Percentiles rank a stretch among this genome's conserved stretches.
These are phyloP conservation scores for Histomonas meleagridis DNA, from an alignment of 208 protist species.

Conservation along the genomic window DNA sequence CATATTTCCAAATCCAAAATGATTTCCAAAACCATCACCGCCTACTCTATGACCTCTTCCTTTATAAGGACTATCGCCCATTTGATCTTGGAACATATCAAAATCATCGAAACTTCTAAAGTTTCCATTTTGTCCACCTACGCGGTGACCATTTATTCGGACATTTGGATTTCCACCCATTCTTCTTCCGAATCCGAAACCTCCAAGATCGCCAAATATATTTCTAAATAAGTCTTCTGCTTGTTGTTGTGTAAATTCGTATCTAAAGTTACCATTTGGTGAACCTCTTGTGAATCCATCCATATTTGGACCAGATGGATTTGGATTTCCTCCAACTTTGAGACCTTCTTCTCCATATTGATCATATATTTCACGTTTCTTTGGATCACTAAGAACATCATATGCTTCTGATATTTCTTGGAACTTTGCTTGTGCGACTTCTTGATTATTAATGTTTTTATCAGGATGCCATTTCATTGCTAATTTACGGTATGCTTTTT, in stretches of 20 bases:
- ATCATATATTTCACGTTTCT: conserved; percentile 51
- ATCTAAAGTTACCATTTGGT: no score
- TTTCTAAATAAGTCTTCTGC: conserved; percentile 1
- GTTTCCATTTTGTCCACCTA: no score
- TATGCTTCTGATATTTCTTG: conserved; percentile 49
- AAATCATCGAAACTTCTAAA: no score
- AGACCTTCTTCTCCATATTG: conserved; percentile 48
- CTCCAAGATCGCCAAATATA: conserved; percentile 27
- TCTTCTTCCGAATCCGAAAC: background rate
- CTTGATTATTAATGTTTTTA: conserved; percentile 44
- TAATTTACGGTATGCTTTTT: conserved; percentile 55
- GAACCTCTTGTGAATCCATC: no score
- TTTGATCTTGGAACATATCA: no score
- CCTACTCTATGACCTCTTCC: no score
- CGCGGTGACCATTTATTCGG: no score
- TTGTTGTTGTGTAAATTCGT: background rate
- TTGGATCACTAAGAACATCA: conserved; percentile 46
- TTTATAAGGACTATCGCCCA: no score
- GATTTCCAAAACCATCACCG: no score
- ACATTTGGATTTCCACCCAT: no score
- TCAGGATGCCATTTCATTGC: conserved; percentile 57
- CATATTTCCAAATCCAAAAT: no score
- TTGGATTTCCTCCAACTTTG: conserved; percentile 28
- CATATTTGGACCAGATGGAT: no score
- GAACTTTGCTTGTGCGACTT: conserved; percentile 38